phyloP scores from a whole-genome alignment of 1,284 basidiomycete genomes.

The Gomphus bonarii region DNA sequence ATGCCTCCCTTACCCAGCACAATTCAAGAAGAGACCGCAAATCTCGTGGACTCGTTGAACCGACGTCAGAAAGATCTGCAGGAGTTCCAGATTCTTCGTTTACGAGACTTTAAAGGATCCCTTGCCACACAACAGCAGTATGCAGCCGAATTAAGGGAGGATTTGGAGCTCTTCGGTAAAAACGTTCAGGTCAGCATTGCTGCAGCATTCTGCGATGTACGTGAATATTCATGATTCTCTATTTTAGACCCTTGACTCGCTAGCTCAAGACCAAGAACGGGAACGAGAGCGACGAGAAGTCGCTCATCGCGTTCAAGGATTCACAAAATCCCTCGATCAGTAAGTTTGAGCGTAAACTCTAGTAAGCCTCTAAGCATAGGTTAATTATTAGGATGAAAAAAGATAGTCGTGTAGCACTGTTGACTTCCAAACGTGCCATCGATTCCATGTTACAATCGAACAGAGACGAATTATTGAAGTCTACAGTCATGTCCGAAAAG shows the following conservation, averaged over 20 bases:
- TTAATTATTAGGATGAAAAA: slow-evolving; percentile 39
- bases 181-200: slow-evolving; percentile 54
- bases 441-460: slow-evolving; percentile 48
- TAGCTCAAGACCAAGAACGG: slow-evolving; percentile 57
- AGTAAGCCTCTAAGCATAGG: background rate
- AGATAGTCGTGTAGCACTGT: slow-evolving; percentile 53
- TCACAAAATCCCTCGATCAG: slow-evolving; percentile 37
- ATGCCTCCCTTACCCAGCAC: slow-evolving; percentile 56
- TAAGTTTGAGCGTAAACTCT: slow-evolving; percentile 24
- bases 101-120: slow-evolving; percentile 57
- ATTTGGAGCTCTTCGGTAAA: slow-evolving; percentile 50
- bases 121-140: slow-evolving; percentile 59
- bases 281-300: slow-evolving; percentile 44
- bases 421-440: slow-evolving; percentile 61
- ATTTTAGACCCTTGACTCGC: slow-evolving; percentile 46
- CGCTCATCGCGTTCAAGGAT: slow-evolving; percentile 37
- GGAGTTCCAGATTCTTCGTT: slow-evolving; percentile 64
- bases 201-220: background rate
- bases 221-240: background rate
- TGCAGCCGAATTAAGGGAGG: slow-evolving; percentile 65
- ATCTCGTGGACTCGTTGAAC: slow-evolving; percentile 40
- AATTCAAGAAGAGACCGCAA: slow-evolving; percentile 38
- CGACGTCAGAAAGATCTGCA: slow-evolving; percentile 54
- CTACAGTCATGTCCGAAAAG: slow-evolving; percentile 37
- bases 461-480: slow-evolving; percentile 54